Base-by-base conservation (phyloP, 441 rosid genomes). In the Gossypium gossypioides region DNA sequence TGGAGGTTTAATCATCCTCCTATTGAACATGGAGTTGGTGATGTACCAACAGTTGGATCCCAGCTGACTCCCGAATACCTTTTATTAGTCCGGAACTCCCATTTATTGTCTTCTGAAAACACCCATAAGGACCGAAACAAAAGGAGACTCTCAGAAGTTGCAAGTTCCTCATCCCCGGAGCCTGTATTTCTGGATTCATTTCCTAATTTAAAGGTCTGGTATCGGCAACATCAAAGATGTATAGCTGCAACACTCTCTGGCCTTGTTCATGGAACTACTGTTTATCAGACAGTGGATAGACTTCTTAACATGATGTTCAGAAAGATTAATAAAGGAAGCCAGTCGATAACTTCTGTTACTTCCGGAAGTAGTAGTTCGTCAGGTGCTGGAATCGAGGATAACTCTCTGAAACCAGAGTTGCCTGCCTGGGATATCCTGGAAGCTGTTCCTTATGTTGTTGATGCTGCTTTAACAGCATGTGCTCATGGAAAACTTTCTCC, bases 1-100 rank as follows among this genome's bases (percentile, higher is more conserved):
- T 89, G 95, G 95, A 86, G 92, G 76, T 89, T 89, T 81, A 89
- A 87, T 73, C 92, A 84, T 78, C 92, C 92, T 76, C 95, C 95
- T 40, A 85, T 89, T 76, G 95, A 89, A 60, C 89, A 85, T 71
- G 90, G 90, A 44, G 82, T 87, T 18, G 95, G 95, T 83, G 95
- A 89, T 77, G 92, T 87, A 74, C 95, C 95, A 32, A 85, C 92
- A 29, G 95, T 89, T 69, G 90, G 88, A 58, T 89, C 92, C 79
- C 92, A 76, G 76, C 83, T 89, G 22, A 89, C 95, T 54, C 92
- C 92, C 0, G 95, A 89, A 75, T 85, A 87, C 83, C 95, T 89
- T 76, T 87, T 89, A 25, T 81, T 77, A 70, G 87, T 86, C 70
- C 86, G 95, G 74, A 89, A 89, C 66, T 89, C 95, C 44, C 84